These are phyloP conservation scores for Ascochyta rabiei DNA, from an alignment of 2,329 filamentous ascomycete genomes.

Conservation along the genomic window DNA sequence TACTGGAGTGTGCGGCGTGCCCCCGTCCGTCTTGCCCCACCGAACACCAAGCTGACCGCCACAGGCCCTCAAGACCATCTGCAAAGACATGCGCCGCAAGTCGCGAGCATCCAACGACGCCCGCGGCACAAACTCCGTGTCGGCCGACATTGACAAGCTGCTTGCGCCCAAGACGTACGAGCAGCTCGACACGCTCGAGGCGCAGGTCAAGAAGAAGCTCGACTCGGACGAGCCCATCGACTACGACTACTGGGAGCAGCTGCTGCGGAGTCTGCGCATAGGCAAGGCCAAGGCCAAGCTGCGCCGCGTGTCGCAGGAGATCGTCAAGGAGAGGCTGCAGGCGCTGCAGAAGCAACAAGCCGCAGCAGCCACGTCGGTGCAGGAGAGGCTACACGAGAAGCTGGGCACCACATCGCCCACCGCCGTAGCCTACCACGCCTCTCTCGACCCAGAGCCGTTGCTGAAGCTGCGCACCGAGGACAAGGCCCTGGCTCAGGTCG, in stretches of 20 bases:
- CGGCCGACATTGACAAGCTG: slow-evolving; percentile 85
- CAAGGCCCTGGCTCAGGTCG: slow-evolving; percentile 63
- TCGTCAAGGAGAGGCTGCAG: slow-evolving; percentile 72
- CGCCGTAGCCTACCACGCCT: slow-evolving; percentile 43
- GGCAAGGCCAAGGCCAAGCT: slow-evolving; percentile 93
- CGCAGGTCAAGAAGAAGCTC: slow-evolving; percentile 84
- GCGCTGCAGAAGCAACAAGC: slow-evolving; percentile 70
- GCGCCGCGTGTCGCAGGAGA: slow-evolving; percentile 75
- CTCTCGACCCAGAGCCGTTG: slow-evolving; percentile 69
- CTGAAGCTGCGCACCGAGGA: slow-evolving; percentile 69
- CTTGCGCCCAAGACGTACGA: slow-evolving; percentile 83
- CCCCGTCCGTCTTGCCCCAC: slow-evolving; percentile 11
- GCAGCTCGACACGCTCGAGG: slow-evolving; percentile 85
- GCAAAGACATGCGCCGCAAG: slow-evolving; percentile 74
- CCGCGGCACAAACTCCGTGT: slow-evolving; percentile 80
- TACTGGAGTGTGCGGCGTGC: slow-evolving; percentile 73
- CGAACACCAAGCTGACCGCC: slow-evolving; percentile 18
- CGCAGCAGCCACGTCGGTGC: slow-evolving; percentile 66
- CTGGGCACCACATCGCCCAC: slow-evolving; percentile 26
- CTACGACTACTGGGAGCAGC: slow-evolving; percentile 95
- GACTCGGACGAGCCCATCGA: slow-evolving; percentile 90
- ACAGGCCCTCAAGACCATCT: slow-evolving; percentile 81
- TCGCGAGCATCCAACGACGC: slow-evolving; percentile 68
- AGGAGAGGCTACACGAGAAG: slow-evolving; percentile 59
- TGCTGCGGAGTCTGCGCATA: slow-evolving; percentile 80